Evolutionary conservation across 441 rosid genomes (phyloP), one percentile per base, ranked within the genome.

Genomic region (Omphalea diandra): DNA sequence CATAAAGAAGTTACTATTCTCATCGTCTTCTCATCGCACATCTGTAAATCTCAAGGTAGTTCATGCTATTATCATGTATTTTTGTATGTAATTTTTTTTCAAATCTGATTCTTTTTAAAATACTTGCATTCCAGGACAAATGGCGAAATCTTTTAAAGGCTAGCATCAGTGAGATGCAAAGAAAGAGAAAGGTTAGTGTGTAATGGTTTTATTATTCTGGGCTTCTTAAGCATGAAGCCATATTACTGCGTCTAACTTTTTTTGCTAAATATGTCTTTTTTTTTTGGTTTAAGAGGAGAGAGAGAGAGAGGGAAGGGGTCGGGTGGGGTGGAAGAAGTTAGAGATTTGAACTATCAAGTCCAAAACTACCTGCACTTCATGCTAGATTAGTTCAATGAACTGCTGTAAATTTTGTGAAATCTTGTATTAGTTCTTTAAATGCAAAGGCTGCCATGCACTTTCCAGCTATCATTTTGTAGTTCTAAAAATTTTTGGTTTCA

Each of bases 101-200:
- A n/a, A 6, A 59, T 27, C 68, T n/a, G 10, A 20, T 50, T 1
- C 2, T n/a, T 29, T 17, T 64, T 5, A 44, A 43, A 1, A 31
- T 64, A 8, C 68, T 47, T 47, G 15, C 35, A 24, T 53, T 67
- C 15, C 71, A 67, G 71, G 71, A 68, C 72, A 68, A 68, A 68
- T 68, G 64, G 64, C 52, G 64, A 68, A 56, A 43, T 31, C 72
- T 68, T 68, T 18, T 68, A 40, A 68, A 11, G 41, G 63, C 71
- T 3, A 56, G 55, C 43, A 10, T 31, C 54, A 43, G 44, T 5
- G n/a, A 29, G 11, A 15, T 20, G 26, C 54, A 10, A 14, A 43
- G 8, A 41, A 68, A 57, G 64, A 68, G 43, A n/a, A 43, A 67
- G 63, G 71, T 67, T 27, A 14, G 60, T 38, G 10, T 27, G 31